phyloP scores from a whole-genome alignment of 2,329 filamentous ascomycete genomes.

The Colletotrichum tabaci region DNA sequence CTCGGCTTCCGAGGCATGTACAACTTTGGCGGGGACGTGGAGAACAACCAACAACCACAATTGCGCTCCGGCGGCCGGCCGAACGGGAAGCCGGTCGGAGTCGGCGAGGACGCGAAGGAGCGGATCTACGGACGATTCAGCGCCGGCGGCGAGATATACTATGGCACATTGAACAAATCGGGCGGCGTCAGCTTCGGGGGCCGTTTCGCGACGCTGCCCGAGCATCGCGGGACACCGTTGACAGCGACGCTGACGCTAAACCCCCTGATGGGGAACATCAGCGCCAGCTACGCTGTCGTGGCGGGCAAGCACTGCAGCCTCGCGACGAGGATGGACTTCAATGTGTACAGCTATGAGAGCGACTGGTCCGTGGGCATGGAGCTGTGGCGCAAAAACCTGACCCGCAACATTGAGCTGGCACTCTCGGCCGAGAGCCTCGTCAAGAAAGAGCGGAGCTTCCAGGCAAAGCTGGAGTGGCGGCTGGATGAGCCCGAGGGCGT shows the following conservation, averaged over 20 bases:
- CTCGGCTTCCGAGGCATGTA: constrained; percentile 91
- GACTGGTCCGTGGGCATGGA: constrained; percentile 93
- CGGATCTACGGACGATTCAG: constrained; percentile 86
- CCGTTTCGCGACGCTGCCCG: constrained; percentile 89
- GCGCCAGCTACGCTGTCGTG: constrained; percentile 91
- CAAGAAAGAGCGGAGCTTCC: constrained; percentile 59
- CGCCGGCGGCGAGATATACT: constrained; percentile 93
- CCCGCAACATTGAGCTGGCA: constrained; percentile 30
- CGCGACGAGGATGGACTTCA: constrained; percentile 95
- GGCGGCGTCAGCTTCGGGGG: constrained; percentile 91
- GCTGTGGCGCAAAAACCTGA: constrained; percentile 82
- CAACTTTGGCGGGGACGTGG: constrained; percentile 87
- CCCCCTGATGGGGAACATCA: constrained; percentile 93
- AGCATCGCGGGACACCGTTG: constrained; percentile 87
- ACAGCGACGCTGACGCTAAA: constrained; percentile 95
- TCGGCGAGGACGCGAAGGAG: constrained; percentile 61
- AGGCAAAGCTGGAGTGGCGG: constrained; percentile 66
- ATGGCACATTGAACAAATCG: constrained; percentile 94
- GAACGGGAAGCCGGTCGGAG: constrained; percentile 44
- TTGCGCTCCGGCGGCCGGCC: constrained; percentile 40
- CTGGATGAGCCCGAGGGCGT: constrained; percentile 54
- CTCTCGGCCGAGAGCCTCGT: constrained; percentile 43
- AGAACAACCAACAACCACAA: constrained; percentile 44
- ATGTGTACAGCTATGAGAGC: constrained; percentile 98
- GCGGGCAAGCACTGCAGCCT: constrained; percentile 87